Conservation (phyloP, 352 stramenopile species). For the Phytophthora pisi region DNA sequence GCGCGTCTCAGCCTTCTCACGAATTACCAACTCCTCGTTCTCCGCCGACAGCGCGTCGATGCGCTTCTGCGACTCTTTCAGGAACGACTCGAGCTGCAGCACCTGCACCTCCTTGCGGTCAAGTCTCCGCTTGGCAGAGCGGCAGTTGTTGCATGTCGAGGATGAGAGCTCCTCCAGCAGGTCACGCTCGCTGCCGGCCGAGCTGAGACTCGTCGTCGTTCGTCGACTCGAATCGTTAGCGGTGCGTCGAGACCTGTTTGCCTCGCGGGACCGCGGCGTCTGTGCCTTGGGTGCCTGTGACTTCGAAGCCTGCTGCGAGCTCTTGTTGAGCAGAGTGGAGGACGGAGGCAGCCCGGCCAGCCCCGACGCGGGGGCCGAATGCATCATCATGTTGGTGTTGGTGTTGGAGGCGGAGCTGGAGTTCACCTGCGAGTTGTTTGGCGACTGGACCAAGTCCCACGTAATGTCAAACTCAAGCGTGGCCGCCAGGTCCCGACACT, state of each 20-base stretch:
- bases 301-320: conserved; percentile 9
- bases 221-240: conserved; percentile 49
- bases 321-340: conserved; percentile 44
- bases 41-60: conserved; percentile 68
- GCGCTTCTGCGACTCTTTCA: conserved; percentile 81
- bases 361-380: conserved; percentile 15
- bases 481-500: conserved; percentile 76
- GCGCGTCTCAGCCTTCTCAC: conserved; percentile 68
- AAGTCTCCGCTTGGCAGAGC: conserved; percentile 58
- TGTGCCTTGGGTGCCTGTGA: conserved; percentile 23
- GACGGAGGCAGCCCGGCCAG: conserved; percentile 45
- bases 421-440: conserved; percentile 14
- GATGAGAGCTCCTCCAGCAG: conserved; percentile 44
- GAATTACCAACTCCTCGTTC: conserved; percentile 67
- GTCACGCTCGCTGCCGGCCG: conserved; percentile 59
- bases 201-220: conserved; percentile 65
- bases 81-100: conserved; percentile 75
- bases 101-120: conserved; percentile 79
- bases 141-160: conserved; percentile 54
- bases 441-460: conserved; percentile 56
- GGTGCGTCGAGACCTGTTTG: conserved; percentile 20
- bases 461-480: conserved; percentile 80
- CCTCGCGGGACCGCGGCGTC: conserved; percentile 23
- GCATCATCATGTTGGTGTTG: conserved; percentile 29
- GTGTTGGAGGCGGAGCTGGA: conserved; percentile 8